Conservation (phyloP, 2,329 filamentous ascomycete genomes). For the Celoporthe dispersa region DNA sequence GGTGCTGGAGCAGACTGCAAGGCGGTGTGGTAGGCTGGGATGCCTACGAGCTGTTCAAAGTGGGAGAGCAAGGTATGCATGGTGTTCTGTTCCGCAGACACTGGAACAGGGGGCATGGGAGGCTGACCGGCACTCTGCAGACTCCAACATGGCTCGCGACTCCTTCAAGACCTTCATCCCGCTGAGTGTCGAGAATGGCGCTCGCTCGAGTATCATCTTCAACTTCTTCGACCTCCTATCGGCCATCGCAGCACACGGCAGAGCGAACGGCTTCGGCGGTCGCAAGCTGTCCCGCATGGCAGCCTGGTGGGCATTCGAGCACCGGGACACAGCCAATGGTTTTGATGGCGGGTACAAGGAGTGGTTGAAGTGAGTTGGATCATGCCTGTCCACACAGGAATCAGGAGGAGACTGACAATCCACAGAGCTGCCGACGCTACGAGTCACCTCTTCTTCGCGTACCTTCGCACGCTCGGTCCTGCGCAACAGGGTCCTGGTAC, state of each 20-base stretch:
- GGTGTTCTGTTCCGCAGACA: constrained; percentile 16
- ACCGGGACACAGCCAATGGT: constrained; percentile 81
- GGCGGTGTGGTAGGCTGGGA: constrained; percentile 97
- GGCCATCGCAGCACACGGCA: constrained; percentile 89
- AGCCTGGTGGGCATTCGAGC: constrained; percentile 98
- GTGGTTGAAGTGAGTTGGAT: constrained; percentile 72
- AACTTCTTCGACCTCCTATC: constrained; percentile 95
- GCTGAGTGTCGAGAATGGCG: constrained; percentile 84
- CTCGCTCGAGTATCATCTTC: constrained; percentile 86
- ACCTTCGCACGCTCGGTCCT: constrained; percentile 87
- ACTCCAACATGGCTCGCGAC: constrained; percentile 88
- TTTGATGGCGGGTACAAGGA: constrained; percentile 93
- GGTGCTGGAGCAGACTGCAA: constrained; percentile 94
- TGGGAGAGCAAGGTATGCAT: constrained; percentile 84
- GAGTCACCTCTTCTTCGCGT: constrained; percentile 97
- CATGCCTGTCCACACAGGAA: neutral
- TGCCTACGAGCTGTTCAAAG: constrained; percentile 92
- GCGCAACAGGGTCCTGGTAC: constrained; percentile 71
- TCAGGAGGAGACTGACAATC: constrained; percentile 37
- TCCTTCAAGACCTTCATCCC: constrained; percentile 97
- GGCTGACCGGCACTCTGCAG: constrained; percentile 49
- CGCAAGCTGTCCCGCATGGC: constrained; percentile 94
- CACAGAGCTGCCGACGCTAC: constrained; percentile 88
- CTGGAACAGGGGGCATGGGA: neutral
- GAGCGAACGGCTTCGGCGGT: constrained; percentile 89